phyloP scores from a whole-genome alignment of 1,284 basidiomycete species.

The Naganishia albida region DNA sequence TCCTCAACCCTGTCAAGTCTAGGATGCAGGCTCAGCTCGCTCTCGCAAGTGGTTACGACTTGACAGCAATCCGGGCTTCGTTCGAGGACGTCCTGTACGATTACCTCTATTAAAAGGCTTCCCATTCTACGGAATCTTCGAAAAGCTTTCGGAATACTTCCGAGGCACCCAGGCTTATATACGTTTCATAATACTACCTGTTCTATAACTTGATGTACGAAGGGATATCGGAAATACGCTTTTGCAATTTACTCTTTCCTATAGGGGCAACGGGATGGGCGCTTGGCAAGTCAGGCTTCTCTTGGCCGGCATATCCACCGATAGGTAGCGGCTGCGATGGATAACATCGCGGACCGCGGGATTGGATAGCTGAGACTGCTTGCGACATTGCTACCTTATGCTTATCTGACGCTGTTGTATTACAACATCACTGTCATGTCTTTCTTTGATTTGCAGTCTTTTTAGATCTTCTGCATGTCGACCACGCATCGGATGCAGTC shows the following conservation, averaged over 20 bases:
- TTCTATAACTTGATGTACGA: no score
- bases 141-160: neutral
- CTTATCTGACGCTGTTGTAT: neutral
- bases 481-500: constrained; percentile 89
- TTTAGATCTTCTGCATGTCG: constrained; percentile 44
- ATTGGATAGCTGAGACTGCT: no score
- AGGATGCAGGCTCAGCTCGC: constrained; percentile 29
- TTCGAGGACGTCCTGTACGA: constrained; percentile 29
- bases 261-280: no score
- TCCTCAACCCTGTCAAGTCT: constrained; percentile 32
- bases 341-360: no score
- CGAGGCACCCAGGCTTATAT: neutral
- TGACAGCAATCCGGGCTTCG: constrained; percentile 15
- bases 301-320: no score
- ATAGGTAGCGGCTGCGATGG: no score
- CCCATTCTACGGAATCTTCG: no score
- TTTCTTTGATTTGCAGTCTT: neutral
- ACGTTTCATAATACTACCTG: constrained; percentile 4
- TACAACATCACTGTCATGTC: neutral
- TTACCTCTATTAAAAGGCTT: constrained; percentile 17
- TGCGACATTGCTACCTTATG: neutral
- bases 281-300: no score
- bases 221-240: no score
- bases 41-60: constrained; percentile 26
- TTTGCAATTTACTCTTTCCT: no score